Conservation (phyloP, 1,284 basidiomycete species). For the Phellopilus nigrolimitatus region DNA sequence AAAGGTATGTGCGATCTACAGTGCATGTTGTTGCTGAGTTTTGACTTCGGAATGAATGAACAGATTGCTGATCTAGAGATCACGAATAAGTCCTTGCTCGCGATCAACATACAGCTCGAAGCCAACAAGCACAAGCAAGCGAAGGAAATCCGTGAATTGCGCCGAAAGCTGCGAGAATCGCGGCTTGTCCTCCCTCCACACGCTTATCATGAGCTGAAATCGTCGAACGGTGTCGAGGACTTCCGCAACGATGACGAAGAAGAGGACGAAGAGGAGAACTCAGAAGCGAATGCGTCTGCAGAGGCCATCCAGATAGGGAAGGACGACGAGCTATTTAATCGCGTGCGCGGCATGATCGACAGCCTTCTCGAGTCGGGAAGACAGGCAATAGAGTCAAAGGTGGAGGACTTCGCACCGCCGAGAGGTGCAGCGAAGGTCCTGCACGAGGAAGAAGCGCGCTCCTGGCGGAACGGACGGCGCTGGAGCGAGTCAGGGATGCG, state of each 20-base stretch:
- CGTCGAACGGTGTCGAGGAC: constrained; percentile 32
- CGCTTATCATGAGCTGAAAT: constrained; percentile 52
- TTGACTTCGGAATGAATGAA: not conserved
- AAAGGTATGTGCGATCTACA: constrained; percentile 45
- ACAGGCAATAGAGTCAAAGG: constrained; percentile 54
- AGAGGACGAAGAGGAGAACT: constrained; percentile 36
- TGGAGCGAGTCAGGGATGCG: constrained; percentile 22
- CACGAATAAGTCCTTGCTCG: constrained; percentile 71
- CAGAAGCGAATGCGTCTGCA: constrained; percentile 25
- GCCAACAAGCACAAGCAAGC: constrained; percentile 71
- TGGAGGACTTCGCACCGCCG: constrained; percentile 44
- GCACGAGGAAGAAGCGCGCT: constrained; percentile 60
- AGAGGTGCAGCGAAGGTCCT: constrained; percentile 59
- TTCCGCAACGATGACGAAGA: constrained; percentile 41
- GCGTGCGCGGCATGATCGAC: constrained; percentile 59
- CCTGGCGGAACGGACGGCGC: constrained; percentile 42
- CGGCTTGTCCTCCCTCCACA: constrained; percentile 68
- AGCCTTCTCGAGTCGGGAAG: constrained; percentile 55
- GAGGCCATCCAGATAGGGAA: constrained; percentile 29
- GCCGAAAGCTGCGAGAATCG: constrained; percentile 71
- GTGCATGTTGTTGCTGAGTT: not conserved
- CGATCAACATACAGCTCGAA: constrained; percentile 72
- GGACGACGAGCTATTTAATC: constrained; percentile 50
- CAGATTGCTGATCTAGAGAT: constrained; percentile 84
- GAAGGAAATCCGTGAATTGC: constrained; percentile 72